Conservation (phyloP, 2,329 filamentous ascomycete species). For the Penicillium freii region DNA sequence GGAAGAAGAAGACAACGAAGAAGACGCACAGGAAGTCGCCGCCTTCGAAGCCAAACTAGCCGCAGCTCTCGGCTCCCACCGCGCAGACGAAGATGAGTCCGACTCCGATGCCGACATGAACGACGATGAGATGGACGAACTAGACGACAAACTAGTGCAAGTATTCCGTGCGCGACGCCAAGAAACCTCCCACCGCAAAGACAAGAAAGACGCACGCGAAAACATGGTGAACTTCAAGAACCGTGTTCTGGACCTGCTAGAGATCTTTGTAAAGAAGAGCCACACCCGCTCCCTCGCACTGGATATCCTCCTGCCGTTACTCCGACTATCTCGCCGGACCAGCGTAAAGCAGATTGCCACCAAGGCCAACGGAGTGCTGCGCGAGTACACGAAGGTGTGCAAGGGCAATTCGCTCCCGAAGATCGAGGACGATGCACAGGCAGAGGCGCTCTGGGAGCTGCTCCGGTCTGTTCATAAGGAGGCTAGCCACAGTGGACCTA, state of each 20-base stretch:
- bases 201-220: slow-evolving; percentile 82
- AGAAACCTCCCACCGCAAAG: slow-evolving; percentile 69
- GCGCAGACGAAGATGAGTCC: slow-evolving; percentile 56
- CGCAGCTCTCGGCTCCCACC: slow-evolving; percentile 71
- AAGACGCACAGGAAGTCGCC: slow-evolving; percentile 53
- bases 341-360: slow-evolving; percentile 71
- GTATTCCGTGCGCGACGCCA: slow-evolving; percentile 79
- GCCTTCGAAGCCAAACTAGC: slow-evolving; percentile 74
- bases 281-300: slow-evolving; percentile 66
- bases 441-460: slow-evolving; percentile 53
- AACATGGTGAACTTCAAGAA: slow-evolving; percentile 94
- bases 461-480: slow-evolving; percentile 68
- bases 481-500: slow-evolving; percentile 56
- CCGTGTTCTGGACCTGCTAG: slow-evolving; percentile 81
- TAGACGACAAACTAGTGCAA: slow-evolving; percentile 78
- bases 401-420: slow-evolving; percentile 48
- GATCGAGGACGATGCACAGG: slow-evolving; percentile 33
- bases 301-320: slow-evolving; percentile 69
- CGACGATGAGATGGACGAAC: slow-evolving; percentile 89
- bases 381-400: slow-evolving; percentile 67
- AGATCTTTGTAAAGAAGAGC: slow-evolving; percentile 80
- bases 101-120: slow-evolving; percentile 86
- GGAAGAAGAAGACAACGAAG: slow-evolving; percentile 46
- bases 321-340: slow-evolving; percentile 74
- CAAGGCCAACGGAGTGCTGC: slow-evolving; percentile 70